These are phyloP conservation scores for Neonectria ditissima DNA, from an alignment of 2,329 filamentous ascomycete genomes.

Conservation along the genomic window DNA sequence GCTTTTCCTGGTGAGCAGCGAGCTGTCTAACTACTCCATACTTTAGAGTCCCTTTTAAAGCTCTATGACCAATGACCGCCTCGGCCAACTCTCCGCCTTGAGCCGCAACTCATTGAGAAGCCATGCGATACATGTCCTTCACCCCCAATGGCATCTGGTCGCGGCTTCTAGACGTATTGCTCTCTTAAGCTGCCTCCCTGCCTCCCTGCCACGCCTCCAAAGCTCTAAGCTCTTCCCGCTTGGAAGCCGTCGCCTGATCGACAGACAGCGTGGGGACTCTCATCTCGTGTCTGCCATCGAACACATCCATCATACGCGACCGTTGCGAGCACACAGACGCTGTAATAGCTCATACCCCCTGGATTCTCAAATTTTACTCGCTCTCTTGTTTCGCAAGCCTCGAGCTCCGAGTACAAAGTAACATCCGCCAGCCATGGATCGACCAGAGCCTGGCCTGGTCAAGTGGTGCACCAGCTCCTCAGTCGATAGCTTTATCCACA, in stretches of 20 bases:
- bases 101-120: conserved; percentile 18
- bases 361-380: not conserved
- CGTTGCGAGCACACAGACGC: not conserved
- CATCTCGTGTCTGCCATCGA: not conserved
- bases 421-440: conserved; percentile 59
- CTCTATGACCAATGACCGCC: conserved; percentile 19
- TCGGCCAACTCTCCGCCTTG: conserved; percentile 19
- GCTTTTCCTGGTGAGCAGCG: not conserved
- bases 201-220: not conserved
- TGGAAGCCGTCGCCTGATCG: conserved; percentile 20
- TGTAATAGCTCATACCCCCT: not conserved
- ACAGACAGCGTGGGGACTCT: not conserved
- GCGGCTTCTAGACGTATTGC: conserved; percentile 5
- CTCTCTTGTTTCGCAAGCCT: not conserved
- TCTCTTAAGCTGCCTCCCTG: not conserved
- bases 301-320: not conserved
- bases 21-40: conserved; percentile 25
- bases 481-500: conserved; percentile 71
- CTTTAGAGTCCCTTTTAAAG: conserved; percentile 7
- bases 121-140: conserved; percentile 26
- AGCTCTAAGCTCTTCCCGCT: not conserved
- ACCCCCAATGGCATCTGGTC: conserved; percentile 28
- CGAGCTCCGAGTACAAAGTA: conserved; percentile 2
- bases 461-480: conserved; percentile 73
- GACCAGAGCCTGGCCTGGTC: conserved; percentile 71